Evolutionary conservation across 345 rosid genomes (phyloP), one percentile per base, ranked within the genome.

Genomic region (Erodium maritimum): DNA sequence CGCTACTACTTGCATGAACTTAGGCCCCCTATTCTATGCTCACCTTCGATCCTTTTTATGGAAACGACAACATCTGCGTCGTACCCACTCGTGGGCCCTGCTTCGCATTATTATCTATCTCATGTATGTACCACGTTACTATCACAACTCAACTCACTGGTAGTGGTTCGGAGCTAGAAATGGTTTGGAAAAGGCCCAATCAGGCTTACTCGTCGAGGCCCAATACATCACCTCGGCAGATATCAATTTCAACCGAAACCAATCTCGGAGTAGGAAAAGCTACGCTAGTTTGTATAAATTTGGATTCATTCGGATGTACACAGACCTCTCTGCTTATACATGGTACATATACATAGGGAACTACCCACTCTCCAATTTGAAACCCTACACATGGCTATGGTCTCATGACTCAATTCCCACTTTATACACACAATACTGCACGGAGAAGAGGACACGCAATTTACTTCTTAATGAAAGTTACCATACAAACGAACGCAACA

Each of bases 401-500:
- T 10, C 18, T 23, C 12, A 29, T 22, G 18, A 14, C 58, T 20
- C 19, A 23, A 23, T 55, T 55, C 25, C 54, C 64, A 50, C 12
- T 21, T 53, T 19, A 61, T 19, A 21, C 2, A 25, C 24, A 22
- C 1, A 42, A 33, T 19, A 51, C n/a, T n/a, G 51, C 14, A 19
- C 12, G 22, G 50, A 46, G n/a, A 46, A 10, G 51, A 33, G 21
- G 61, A 62, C 19, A 54, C 24, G 23, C 23, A 58, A 55, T 62
- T 73, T 77, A 82, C 63, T 84, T 83, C 88, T 67, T 82, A 53
- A 77, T 82, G 76, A 82, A 67, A 61, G 78, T 65, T 57, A 94
- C 66, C 90, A 94, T 69, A 66, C 83, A 68, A 52, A 77, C 34
- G 74, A 80, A 83, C 34, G 97, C 96, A 22, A 73, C 18, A 25